phyloP scores from a whole-genome alignment of 495 filamentous ascomycete species.

The Neurospora sp. region DNA sequence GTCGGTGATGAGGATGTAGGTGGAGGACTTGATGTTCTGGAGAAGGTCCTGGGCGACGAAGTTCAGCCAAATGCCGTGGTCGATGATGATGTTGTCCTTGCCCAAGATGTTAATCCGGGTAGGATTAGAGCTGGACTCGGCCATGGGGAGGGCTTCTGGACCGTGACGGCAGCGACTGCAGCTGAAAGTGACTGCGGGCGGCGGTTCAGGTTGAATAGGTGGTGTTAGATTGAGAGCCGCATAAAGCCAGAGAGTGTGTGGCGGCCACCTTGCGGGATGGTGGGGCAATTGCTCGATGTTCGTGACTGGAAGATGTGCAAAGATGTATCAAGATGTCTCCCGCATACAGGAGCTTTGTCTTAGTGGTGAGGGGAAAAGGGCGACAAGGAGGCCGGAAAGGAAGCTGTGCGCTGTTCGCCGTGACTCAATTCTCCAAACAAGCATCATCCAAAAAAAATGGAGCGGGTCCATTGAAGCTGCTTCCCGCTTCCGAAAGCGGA shows the following conservation, averaged over 20 bases:
- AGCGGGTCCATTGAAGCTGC: neutral
- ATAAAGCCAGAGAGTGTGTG: neutral
- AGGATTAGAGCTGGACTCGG: slow-evolving; percentile 21
- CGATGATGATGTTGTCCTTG: slow-evolving; percentile 75
- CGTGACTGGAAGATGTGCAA: neutral
- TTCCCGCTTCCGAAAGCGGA: neutral
- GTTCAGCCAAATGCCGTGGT: slow-evolving; percentile 80
- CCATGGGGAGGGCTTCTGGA: neutral
- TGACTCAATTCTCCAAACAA: neutral
- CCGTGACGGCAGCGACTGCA: neutral
- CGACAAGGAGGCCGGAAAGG: neutral
- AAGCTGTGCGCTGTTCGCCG: neutral
- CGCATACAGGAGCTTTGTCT: neutral
- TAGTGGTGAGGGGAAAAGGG: neutral
- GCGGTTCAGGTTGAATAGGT: neutral
- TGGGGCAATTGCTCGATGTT: neutral
- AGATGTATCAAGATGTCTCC: neutral
- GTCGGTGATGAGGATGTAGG: slow-evolving; percentile 93
- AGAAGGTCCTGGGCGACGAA: slow-evolving; percentile 79
- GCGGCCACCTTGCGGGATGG: neutral
- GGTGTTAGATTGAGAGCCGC: neutral
- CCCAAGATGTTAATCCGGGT: slow-evolving; percentile 44
- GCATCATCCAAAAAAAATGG: neutral
- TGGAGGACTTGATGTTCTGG: slow-evolving; percentile 65
- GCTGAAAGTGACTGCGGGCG: neutral